Base-by-base conservation (phyloP, 768 basidiomycete genomes). In the Nidularia pulvinata region DNA sequence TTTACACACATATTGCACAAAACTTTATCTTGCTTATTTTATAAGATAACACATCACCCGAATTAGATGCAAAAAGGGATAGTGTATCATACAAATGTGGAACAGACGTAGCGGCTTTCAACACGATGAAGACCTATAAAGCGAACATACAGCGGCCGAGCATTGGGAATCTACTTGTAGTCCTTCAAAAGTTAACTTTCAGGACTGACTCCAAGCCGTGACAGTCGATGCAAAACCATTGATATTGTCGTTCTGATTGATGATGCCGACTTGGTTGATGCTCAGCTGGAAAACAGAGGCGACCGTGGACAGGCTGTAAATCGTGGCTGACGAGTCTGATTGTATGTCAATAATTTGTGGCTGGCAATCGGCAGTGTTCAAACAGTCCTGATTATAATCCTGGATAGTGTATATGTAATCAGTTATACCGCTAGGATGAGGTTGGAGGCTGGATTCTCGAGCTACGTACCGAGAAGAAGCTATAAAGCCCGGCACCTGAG, bases 261-360 rank as follows among this genome's bases (percentile, higher is more conserved):
- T 71, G 22, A 86, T 69, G 0, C 79, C 80, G 6, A 60, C 57
- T 4, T 69, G 67, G 55, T 76, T 73, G 37, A 85, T 71, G 56
- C 80, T 84, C 9, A 88, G 55, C 68, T 81, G 79, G 60, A 69
- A 79, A 1, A 72, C 75, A 2, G 78, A 74, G 13, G 73, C 84
- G 3, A 88, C 79, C 0, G 85, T 88, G 7, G 84, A 79, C 34
- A 89, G 65, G 54, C 79, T 79, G 71, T 82, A 87, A 43, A 88
- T 68, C 53, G 67, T 66, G 47, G 86, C 65, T 0, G 68, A 63
- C 14, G 85, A 86, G 9, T 60, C 58, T 4, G 67, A 65, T 61
- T 83, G 82, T 48, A 88, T 66, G 59, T 82, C 76, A 56, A 79
- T 49, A 48, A 85, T 77, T 57, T 87, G 83, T 6, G 61, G 60